Evolutionary conservation across 2,329 filamentous ascomycete species (phyloP), one percentile per base, ranked within the genome.

Genomic region (Albophoma yamanashiensis): DNA sequence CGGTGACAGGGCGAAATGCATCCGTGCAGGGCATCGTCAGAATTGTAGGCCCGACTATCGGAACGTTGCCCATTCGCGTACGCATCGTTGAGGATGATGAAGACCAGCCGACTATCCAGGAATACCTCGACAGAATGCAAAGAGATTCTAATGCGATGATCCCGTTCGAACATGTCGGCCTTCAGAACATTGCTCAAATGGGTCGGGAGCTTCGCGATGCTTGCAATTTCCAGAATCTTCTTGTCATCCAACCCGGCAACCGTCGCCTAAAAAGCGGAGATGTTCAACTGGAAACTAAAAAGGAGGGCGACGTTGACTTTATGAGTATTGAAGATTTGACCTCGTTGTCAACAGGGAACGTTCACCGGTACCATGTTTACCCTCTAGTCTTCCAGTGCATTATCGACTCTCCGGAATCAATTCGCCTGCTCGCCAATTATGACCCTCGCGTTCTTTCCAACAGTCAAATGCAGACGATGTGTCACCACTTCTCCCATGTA

Each of bases 1-100:
- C 63, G 0, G 45, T 69, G 3, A 67, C 65, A 2, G 70, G 69
- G 1, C 64, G 69, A 5, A 62, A 67, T 22, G 63, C 65, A 0
- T 57, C 66, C 0, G 62, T 72, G 3, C 47, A 40, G 6, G 65
- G 59, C 1, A 61, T 71, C 4, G 63, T 67, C 3, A 53, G 27
- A 2, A 67, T 69, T 12, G n/a, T 64, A 2, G 69, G 65, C 0
- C 66, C 66, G 12, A 61, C 60, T 7, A 62, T 68, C 22, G 62
- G 62, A 6, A 66, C 64, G 0, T 47, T 69, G 7, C 65, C 66
- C 3, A 45, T 67, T 7, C 56, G 62, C 1, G 36, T 62, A 3
- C 38, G 57, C 4, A 31, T 66, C 15, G 31, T 31, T 6, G 47
- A 50, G 2, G 57, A 61, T 12, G 40, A 17, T 7, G 45, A 55